phyloP scores from a whole-genome alignment of 345 rosid species.

The Aurinia saxatilis region DNA sequence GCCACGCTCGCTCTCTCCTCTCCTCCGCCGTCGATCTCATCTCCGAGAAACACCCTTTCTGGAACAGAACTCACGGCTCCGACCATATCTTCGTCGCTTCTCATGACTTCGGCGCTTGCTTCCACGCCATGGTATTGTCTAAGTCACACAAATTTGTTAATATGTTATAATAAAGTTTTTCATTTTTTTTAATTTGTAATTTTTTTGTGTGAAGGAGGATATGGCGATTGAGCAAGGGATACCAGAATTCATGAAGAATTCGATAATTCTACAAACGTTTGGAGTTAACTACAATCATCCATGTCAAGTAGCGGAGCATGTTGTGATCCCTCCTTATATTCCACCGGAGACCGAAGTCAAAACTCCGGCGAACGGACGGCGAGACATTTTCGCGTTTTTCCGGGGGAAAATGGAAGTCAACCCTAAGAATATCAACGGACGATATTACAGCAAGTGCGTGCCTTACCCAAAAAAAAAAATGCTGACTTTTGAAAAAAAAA shows the following conservation, averaged over 20 bases:
- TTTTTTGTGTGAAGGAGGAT: slow-evolving; percentile 48
- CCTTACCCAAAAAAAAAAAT: neutral
- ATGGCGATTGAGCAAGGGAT: slow-evolving; percentile 73
- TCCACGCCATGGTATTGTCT: slow-evolving; percentile 92
- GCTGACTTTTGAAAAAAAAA: slow-evolving; percentile 9
- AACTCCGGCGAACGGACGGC: slow-evolving; percentile 37
- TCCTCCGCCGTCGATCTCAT: slow-evolving; percentile 58
- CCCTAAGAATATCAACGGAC: slow-evolving; percentile 89
- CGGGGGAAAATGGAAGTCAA: slow-evolving; percentile 97
- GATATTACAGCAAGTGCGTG: slow-evolving; percentile 84
- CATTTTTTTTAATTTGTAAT: neutral
- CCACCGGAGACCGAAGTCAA: slow-evolving; percentile 49
- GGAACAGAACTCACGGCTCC: slow-evolving; percentile 76
- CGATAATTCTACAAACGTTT: slow-evolving; percentile 83
- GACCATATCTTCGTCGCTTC: slow-evolving; percentile 94
- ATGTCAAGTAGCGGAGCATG: slow-evolving; percentile 74
- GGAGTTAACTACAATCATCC: slow-evolving; percentile 81
- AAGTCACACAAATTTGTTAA: too few species aligned
- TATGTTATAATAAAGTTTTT: too few species aligned
- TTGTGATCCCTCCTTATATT: slow-evolving; percentile 93
- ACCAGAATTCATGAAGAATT: slow-evolving; percentile 76
- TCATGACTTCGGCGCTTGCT: slow-evolving; percentile 92
- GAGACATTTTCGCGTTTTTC: slow-evolving; percentile 84
- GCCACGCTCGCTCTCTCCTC: slow-evolving; percentile 72
- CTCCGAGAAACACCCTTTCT: slow-evolving; percentile 51